phyloP scores from a whole-genome alignment of 176 grass and related monocot genomes.

The Rhynchospora breviuscula region DNA sequence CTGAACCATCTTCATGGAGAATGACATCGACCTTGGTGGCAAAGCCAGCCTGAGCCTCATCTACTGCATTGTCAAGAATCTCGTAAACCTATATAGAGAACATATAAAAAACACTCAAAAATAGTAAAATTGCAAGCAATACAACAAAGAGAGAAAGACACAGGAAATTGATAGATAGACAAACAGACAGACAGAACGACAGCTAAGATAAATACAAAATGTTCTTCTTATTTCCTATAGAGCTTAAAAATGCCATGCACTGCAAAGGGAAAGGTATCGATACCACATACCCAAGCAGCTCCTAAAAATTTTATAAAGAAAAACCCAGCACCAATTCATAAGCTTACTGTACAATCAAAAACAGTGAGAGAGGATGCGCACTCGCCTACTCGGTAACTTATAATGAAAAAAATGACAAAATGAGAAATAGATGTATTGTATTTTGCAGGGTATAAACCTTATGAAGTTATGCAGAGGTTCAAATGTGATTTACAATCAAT shows the following conservation, averaged over 20 bases:
- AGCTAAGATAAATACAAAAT: background rate
- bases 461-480: background rate
- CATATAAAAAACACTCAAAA: background rate
- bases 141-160: constrained; percentile 16
- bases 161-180: background rate
- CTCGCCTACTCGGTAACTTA: background rate
- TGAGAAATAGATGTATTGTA: background rate
- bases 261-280: background rate
- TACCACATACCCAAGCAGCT: background rate
- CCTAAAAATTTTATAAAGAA: background rate
- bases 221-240: background rate
- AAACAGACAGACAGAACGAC: background rate
- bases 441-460: background rate
- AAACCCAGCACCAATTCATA: background rate
- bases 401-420: background rate
- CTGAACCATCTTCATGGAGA: constrained; percentile 86
- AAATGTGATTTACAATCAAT: background rate
- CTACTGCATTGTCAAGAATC: constrained; percentile 96
- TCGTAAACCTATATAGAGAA: constrained; percentile 48
- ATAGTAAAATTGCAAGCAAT: background rate
- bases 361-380: background rate
- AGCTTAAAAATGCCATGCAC: background rate
- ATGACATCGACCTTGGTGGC: constrained; percentile 69
- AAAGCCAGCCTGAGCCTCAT: constrained; percentile 87
- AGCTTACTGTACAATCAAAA: background rate